Conservation (phyloP, 2,329 filamentous ascomycete genomes). For the Diplodia seriata region DNA sequence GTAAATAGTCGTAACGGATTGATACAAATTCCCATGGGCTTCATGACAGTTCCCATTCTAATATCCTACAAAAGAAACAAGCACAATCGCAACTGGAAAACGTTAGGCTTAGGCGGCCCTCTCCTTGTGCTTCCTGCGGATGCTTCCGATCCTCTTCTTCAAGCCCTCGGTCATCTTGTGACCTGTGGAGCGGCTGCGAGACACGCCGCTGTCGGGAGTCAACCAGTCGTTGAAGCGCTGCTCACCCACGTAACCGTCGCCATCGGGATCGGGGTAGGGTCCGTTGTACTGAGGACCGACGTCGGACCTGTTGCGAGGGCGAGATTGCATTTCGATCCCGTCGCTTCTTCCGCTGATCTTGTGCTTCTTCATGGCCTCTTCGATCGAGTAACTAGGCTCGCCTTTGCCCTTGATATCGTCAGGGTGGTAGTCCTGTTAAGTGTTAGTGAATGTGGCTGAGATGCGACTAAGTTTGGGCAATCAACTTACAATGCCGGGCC, state of each 20-base stretch:
- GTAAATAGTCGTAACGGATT: slow-evolving; percentile 14
- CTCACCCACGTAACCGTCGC: slow-evolving; percentile 41
- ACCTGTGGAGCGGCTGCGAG: slow-evolving; percentile 47
- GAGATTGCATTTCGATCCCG: slow-evolving; percentile 55
- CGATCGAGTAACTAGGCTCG: slow-evolving; percentile 75
- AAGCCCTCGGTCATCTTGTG: slow-evolving; percentile 48
- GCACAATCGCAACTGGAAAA: neutral
- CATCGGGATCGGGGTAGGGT: slow-evolving; percentile 41
- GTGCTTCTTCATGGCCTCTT: slow-evolving; percentile 69
- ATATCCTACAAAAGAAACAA: slow-evolving; percentile 23
- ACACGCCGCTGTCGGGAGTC: slow-evolving; percentile 40
- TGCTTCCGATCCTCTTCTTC: slow-evolving; percentile 57
- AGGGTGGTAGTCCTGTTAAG: slow-evolving; percentile 66
- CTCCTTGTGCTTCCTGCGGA: slow-evolving; percentile 47
- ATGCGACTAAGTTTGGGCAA: slow-evolving; percentile 31
- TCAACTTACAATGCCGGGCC: slow-evolving; percentile 72
- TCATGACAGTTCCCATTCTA: neutral
- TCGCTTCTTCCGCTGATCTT: slow-evolving; percentile 51
- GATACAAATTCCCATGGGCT: slow-evolving; percentile 18
- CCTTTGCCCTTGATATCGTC: slow-evolving; percentile 84
- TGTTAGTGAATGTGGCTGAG: slow-evolving; percentile 14
- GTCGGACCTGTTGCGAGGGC: slow-evolving; percentile 47
- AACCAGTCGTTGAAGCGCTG: slow-evolving; percentile 27
- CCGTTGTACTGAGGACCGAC: slow-evolving; percentile 44
- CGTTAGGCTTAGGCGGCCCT: neutral